Base-by-base conservation (phyloP, 805 yeast species). In the Wickerhamiella kazuoi region DNA sequence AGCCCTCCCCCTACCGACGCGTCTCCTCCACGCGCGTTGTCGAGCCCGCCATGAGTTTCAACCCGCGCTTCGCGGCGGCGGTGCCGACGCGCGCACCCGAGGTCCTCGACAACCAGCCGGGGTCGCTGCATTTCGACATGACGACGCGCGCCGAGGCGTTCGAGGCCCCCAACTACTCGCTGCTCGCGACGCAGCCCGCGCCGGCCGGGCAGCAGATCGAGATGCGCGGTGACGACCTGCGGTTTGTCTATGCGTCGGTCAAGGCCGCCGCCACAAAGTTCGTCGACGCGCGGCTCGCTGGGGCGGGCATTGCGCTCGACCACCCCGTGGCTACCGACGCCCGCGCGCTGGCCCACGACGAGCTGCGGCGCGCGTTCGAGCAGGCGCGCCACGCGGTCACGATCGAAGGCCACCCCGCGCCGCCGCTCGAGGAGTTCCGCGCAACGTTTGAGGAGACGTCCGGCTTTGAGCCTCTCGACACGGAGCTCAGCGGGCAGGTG, bases 301-400 rank as follows among this genome's bases (percentile, higher is more conserved):
- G 41, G 13, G 52, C 33, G n/a, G 50, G 37, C 16, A 40, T 30
- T 3, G 41, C 26, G 26, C 9, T 55, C 29, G 56, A 53, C 19
- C 76, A 71, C 48, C 68, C 71, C 1, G 55, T 72, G 43, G 64
- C 64, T 43, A 48, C 51, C 17, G 59, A 63, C 39, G 74, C 73
- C 3, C 56, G 64, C 20, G 50, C 51, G 28, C 45, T 48, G 14
- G 51, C 51, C 3, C 44, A 45, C 3, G 41, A 21, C 3, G 50
- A 50, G 42, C 52, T 77, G 3, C 55, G 63, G 33, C 68, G 67
- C 7, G 61, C 71, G 18, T 73, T 80, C 51, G 81, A 76, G 32
- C 55, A 67, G 62, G 66, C 74, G 9, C 65, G 68, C 35, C 59
- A 65, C 42, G 71, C 76, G 7, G 45, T 82, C 44, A 62, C 68